Base-by-base conservation (phyloP, 73 alveolate genomes). In the Paramecium sonneborni region DNA sequence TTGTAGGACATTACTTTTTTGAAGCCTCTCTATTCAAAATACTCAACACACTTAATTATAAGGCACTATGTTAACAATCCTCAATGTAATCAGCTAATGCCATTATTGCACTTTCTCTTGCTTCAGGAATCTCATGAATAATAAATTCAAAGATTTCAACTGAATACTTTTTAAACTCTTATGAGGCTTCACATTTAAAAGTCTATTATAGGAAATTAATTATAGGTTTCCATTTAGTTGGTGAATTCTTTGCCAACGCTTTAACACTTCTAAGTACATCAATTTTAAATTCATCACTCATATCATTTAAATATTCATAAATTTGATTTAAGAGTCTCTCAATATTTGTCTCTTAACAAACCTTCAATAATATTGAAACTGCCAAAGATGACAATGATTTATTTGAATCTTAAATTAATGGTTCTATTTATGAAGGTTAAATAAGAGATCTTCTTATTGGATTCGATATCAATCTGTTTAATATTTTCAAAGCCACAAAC, bases 251-350 rank as follows among this genome's bases (percentile, higher is more conserved):
- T 26, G 52, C 90, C 10, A 88, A 44, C 3, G 91, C 94, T 56
- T 88, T 88, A 67, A 88, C 85, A 44, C 91, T 69, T 69, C 87
- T 88, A 9, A 88, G 35, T 1, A 88, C 87, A 70, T 88, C 94
- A 88, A 88, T 48, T 69, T 70, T 88, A 48, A 88, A 88, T 72
- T 88, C 94, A 88, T 88, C 94, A 70, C 85, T 69, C 94, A 88
- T 88, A 1, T 88, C 94, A 5, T 41, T 44, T 21, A 88, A 57
- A 32, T 88, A 69, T 48, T 88, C 94, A 39, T 43, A 88, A 0
- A 88, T 88, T 15, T 88, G 38, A 26, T 14, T 44, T 48, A 88
- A 82, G 1, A 70, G 34, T 28, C 46, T 69, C 12, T 88, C 94
- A 41, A 88, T 88, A 38, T 88, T 82, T n/a, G 20, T 20, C 43